Base-by-base conservation (phyloP, 2,329 filamentous ascomycete genomes). In the Penicillium thymicola region DNA sequence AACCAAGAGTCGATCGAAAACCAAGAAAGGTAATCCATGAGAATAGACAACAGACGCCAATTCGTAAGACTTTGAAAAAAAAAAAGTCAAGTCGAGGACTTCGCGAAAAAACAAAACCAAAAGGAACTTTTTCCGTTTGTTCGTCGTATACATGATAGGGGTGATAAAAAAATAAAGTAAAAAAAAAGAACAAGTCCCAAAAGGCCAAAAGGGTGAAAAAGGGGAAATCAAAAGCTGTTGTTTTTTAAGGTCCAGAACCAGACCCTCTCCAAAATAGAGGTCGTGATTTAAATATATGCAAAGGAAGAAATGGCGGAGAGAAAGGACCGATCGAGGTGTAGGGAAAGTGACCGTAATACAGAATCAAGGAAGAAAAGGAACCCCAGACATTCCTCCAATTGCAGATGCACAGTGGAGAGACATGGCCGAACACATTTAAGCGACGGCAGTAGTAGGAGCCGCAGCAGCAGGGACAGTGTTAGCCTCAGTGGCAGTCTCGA, bases 401-500 rank as follows among this genome's bases (percentile, higher is more conserved):
- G 38, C 37, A 49, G 58, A 60, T 59, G 54, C 49, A 54, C 41
- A 50, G 54, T 54, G 52, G 49, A 58, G 47, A 61, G 57, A 58
- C 6, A 32, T 32, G 13, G 47, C 38, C 41, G 21, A 51, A 54
- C 27, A 51, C 58, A 40, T 58, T 70, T 79, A 80, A 62, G 78
- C 77, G 58, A 76, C 75, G 50, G 78, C 71, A 54, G 78, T 67
- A 30, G 78, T 72, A 58, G 78, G 71, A 57, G 75, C 73, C 32
- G 76, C 65, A 59, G 76, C 65, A 59, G 68, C 68, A 46, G 71
- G 62, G 41, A 36, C 49, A 25, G 48, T 25, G 48, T 11, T 51
- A 25, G 37, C 48, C 18, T 51, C 49, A 28, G 78, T 72, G 58
- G 77, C 69, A 58, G 75, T 71, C 32, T 76, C 65, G 56, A 67